These are phyloP conservation scores for Alternaria alternata DNA, from an alignment of 2,329 filamentous ascomycete genomes.

Conservation along the genomic window DNA sequence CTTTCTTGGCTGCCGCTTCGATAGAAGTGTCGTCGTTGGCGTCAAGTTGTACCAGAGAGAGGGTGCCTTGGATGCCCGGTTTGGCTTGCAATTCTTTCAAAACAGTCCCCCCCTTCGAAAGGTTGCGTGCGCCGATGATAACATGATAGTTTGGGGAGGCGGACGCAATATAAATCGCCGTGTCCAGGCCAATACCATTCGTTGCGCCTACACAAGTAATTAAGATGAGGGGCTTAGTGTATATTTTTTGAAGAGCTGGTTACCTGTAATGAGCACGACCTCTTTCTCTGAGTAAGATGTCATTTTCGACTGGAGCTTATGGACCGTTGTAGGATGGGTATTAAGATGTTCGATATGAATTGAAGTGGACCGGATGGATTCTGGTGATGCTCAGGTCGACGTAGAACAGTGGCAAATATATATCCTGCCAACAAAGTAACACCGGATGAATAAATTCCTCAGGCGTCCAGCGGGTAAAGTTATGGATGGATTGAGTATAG, in stretches of 20 bases:
- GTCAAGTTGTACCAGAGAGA: conserved; percentile 49
- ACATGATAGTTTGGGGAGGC: conserved; percentile 45
- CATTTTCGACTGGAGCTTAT: conserved; percentile 3
- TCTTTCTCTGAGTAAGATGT: conserved; percentile 25
- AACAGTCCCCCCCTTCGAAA: conserved; percentile 43
- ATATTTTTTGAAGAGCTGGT: background rate
- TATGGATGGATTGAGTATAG: background rate
- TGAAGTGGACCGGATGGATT: background rate
- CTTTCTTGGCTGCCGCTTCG: conserved; percentile 41
- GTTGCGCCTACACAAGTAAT: conserved; percentile 39
- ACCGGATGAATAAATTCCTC: background rate
- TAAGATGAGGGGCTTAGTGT: background rate
- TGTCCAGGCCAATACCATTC: conserved; percentile 49
- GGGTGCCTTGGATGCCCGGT: conserved; percentile 36
- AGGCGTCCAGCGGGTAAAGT: background rate
- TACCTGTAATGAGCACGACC: conserved; percentile 42
- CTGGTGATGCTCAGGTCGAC: background rate
- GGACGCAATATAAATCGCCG: conserved; percentile 37
- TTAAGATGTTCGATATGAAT: background rate
- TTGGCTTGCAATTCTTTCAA: conserved; percentile 39
- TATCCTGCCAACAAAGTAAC: background rate
- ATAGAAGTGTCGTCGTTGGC: conserved; percentile 47
- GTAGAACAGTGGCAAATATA: background rate
- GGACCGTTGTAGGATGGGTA: background rate
- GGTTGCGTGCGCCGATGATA: conserved; percentile 46